These are phyloP conservation scores for Massariosphaeria phaeospora DNA, from an alignment of 495 filamentous ascomycete species.

Conservation along the genomic window DNA sequence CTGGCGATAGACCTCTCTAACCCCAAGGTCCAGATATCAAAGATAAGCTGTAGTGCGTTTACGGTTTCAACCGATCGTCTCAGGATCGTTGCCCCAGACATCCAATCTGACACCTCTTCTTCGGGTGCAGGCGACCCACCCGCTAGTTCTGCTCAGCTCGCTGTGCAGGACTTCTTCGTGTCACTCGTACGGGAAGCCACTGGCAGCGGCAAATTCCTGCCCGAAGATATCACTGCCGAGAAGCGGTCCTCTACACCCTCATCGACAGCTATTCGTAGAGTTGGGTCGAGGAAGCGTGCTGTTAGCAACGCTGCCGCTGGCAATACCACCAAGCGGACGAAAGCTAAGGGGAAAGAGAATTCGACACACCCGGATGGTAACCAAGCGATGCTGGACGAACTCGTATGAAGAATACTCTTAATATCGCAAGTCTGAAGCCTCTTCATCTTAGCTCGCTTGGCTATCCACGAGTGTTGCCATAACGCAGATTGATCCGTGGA, in stretches of 20 bases:
- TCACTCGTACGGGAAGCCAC: slow-evolving; percentile 27
- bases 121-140: background rate
- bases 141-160: slow-evolving; percentile 12
- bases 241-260: slow-evolving; percentile 4
- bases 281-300: slow-evolving; percentile 7
- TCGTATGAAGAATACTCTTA: no score
- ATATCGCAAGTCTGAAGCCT: background rate
- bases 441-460: no score
- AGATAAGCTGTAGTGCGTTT: slow-evolving; percentile 33
- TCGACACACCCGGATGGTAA: background rate
- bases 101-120: background rate
- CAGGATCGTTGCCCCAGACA: slow-evolving; percentile 22
- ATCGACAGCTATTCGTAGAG: background rate
- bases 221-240: background rate
- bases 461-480: no score
- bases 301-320: slow-evolving; percentile 8
- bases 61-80: slow-evolving; percentile 31
- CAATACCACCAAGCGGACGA: slow-evolving; percentile 8
- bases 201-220: slow-evolving; percentile 23
- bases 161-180: slow-evolving; percentile 24
- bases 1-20: slow-evolving; percentile 34
- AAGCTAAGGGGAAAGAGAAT: slow-evolving; percentile 9
- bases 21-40: slow-evolving; percentile 29
- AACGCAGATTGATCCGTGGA: no score
- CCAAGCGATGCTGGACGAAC: slow-evolving; percentile 1